A percentile compares a stretch with the other conserved stretches of the same genome.
Conservation (phyloP, 2,329 filamentous ascomycete species). For the Beauveria australis region DNA sequence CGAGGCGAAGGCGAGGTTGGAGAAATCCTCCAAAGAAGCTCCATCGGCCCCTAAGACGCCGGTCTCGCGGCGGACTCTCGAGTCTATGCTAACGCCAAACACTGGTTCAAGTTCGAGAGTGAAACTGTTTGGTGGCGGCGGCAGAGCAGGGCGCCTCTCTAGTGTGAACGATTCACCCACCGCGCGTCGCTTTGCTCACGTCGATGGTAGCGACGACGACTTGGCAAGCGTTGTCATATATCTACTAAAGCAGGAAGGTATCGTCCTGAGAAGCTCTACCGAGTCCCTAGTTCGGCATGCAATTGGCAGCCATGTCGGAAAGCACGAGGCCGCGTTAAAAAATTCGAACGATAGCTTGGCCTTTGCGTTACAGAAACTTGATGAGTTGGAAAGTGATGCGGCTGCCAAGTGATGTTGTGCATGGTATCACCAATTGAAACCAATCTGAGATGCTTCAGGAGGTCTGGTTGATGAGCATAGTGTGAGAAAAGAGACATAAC, state of each 20-base stretch:
- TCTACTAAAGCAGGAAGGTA: neutral
- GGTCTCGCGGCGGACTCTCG: neutral
- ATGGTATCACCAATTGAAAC: neutral
- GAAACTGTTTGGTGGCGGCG: neutral
- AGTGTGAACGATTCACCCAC: neutral
- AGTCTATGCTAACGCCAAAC: neutral
- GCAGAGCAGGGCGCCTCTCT: neutral
- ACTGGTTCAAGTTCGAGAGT: neutral
- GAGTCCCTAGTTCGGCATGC: neutral
- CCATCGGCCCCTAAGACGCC: neutral
- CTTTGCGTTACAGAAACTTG: neutral
- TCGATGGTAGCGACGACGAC: neutral
- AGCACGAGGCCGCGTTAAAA: neutral
- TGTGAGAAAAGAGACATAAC: no score
- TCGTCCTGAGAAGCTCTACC: neutral
- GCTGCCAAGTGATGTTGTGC: neutral
- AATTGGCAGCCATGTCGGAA: neutral
- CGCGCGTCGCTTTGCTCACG: neutral
- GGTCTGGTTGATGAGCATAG: no score
- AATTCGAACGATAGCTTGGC: neutral
- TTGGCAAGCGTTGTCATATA: neutral
- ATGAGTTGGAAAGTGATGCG: neutral
- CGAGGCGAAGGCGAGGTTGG: neutral
- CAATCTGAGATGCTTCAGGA: no score
- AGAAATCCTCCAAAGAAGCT: no score